Conservation (phyloP, 164 flowering plant species). For the Stephania cephalantha region DNA sequence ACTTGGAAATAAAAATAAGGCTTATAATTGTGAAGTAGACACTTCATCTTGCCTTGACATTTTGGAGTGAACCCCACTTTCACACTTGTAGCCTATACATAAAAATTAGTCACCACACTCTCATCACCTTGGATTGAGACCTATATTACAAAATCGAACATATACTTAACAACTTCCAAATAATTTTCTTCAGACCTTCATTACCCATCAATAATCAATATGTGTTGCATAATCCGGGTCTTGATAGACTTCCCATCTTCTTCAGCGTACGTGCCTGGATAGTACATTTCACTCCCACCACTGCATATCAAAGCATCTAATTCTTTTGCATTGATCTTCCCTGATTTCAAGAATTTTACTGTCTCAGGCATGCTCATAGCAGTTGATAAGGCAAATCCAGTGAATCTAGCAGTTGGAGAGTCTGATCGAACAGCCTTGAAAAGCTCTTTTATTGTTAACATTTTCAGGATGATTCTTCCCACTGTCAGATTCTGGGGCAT, state of each 20-base stretch:
- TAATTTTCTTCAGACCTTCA: slow-evolving; percentile 77
- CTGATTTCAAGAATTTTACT: slow-evolving; percentile 49
- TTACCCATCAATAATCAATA: slow-evolving; percentile 84
- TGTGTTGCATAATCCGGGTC: slow-evolving; percentile 83
- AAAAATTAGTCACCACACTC: too few relatives aligned
- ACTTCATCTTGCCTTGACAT: too few relatives aligned
- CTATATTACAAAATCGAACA: too few relatives aligned
- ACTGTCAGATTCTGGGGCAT: slow-evolving; percentile 24
- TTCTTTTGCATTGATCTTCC: slow-evolving; percentile 54
- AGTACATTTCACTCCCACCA: slow-evolving; percentile 92
- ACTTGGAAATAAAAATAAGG: too few relatives aligned
- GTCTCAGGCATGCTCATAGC: slow-evolving; percentile 76
- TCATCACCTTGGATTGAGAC: too few relatives aligned
- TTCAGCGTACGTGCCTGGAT: slow-evolving; percentile 56
- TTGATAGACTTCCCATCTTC: slow-evolving; percentile 48
- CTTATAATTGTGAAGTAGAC: too few relatives aligned
- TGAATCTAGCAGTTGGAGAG: slow-evolving; percentile 37
- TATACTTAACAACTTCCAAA: slow-evolving; percentile 65
- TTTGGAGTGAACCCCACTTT: too few relatives aligned
- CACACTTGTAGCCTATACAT: too few relatives aligned
- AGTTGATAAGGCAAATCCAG: slow-evolving; percentile 77
- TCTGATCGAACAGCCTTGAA: slow-evolving; percentile 57
- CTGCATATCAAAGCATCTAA: slow-evolving; percentile 89
- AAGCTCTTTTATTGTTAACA: slow-evolving; percentile 58
- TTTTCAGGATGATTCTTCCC: slow-evolving; percentile 37